phyloP scores from a whole-genome alignment of 1,284 basidiomycete genomes.

The Cryptococcus neoformans region DNA sequence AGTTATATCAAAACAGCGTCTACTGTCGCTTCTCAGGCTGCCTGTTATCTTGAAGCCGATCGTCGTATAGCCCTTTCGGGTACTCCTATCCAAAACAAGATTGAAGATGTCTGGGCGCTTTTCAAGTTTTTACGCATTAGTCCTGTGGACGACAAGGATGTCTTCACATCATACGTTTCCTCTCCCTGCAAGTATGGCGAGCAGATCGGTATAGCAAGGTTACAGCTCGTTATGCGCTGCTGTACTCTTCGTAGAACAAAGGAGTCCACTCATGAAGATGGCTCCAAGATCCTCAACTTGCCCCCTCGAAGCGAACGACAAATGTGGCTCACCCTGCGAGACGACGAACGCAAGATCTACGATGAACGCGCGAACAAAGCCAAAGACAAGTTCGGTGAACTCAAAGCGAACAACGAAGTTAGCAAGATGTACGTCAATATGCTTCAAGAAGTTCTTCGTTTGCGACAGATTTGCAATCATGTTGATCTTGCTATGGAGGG shows the following conservation, averaged over 20 bases:
- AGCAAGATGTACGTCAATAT: constrained; percentile 95
- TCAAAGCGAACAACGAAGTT: constrained; percentile 81
- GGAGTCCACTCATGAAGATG: constrained; percentile 76
- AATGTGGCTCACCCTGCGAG: constrained; percentile 77
- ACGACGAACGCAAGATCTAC: constrained; percentile 81
- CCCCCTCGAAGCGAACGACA: constrained; percentile 85
- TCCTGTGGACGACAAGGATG: constrained; percentile 87
- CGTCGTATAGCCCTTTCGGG: constrained; percentile 92
- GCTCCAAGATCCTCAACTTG: constrained; percentile 77
- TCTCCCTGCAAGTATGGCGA: constrained; percentile 88
- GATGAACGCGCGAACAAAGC: constrained; percentile 63
- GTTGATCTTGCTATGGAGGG: constrained; percentile 74
- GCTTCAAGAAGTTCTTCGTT: constrained; percentile 87
- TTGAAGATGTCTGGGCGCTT: constrained; percentile 95
- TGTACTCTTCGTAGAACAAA: constrained; percentile 96
- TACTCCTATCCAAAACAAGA: constrained; percentile 97
- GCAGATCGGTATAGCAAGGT: constrained; percentile 82
- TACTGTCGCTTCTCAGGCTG: constrained; percentile 91
- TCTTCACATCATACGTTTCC: constrained; percentile 92
- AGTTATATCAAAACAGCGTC: constrained; percentile 95
- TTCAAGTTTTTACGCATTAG: constrained; percentile 92
- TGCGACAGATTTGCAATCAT: constrained; percentile 97
- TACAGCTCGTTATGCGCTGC: constrained; percentile 96
- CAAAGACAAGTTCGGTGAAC: constrained; percentile 55
- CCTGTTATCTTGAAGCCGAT: constrained; percentile 90